phyloP scores from a whole-genome alignment of 805 yeast species.

The Suhomyces kilbournensis region DNA sequence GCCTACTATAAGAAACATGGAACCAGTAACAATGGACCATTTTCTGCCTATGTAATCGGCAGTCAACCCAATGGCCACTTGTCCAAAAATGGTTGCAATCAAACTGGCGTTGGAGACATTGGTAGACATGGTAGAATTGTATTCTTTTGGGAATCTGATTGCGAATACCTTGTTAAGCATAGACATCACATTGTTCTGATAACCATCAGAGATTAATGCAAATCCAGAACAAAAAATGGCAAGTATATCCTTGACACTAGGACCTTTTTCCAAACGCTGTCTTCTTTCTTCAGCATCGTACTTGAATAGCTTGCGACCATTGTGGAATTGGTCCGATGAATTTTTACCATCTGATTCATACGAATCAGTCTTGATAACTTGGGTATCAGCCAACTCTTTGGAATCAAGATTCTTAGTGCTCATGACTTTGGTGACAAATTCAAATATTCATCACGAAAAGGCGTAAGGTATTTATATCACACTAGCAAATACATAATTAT shows the following conservation, averaged over 20 bases:
- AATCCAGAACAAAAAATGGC: slow-evolving; percentile 67
- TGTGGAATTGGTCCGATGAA: neutral
- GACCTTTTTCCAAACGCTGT: slow-evolving; percentile 25
- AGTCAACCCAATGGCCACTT: slow-evolving; percentile 59
- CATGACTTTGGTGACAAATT: neutral
- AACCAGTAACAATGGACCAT: slow-evolving; percentile 65
- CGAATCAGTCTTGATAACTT: neutral
- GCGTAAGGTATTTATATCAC: neutral
- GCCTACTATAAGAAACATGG: slow-evolving; percentile 59
- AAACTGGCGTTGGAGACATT: slow-evolving; percentile 66
- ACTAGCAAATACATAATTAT: neutral
- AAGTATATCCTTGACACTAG: slow-evolving; percentile 27
- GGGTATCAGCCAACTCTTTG: neutral
- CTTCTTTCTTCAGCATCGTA: slow-evolving; percentile 34
- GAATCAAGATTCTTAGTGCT: neutral
- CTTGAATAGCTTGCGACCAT: slow-evolving; percentile 16
- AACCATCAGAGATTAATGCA: slow-evolving; percentile 76
- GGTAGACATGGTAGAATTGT: slow-evolving; percentile 50
- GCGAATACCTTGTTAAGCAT: slow-evolving; percentile 61
- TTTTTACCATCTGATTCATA: neutral
- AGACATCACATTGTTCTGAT: slow-evolving; percentile 72
- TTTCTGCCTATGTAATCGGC: slow-evolving; percentile 69
- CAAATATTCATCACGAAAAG: neutral
- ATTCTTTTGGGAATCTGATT: slow-evolving; percentile 42
- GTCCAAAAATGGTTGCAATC: slow-evolving; percentile 71